Conservation (phyloP, 1,139 yeast species). For the Hyphopichia fennica region DNA sequence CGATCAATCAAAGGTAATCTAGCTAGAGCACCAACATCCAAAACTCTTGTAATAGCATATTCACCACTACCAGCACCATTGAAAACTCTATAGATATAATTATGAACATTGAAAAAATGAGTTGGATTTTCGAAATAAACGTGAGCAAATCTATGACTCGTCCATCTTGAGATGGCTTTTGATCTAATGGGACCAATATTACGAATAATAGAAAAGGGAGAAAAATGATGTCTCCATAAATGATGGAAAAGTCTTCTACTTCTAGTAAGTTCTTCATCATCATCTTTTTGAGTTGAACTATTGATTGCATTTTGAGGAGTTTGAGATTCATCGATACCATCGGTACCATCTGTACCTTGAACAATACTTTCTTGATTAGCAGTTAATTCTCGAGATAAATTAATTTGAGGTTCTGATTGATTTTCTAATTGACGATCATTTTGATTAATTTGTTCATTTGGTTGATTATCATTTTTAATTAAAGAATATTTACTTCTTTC, state of each 20-base stretch:
- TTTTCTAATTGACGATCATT: slow-evolving; percentile 11
- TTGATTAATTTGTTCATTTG: slow-evolving; percentile 11
- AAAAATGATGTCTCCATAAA: slow-evolving; percentile 39
- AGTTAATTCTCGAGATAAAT: slow-evolving; percentile 23
- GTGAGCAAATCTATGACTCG: slow-evolving; percentile 41
- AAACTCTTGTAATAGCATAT: slow-evolving; percentile 42
- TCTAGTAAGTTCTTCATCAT: slow-evolving; percentile 13
- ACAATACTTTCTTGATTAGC: slow-evolving; percentile 30
- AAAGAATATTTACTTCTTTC: slow-evolving; percentile 38
- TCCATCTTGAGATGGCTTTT: slow-evolving; percentile 40
- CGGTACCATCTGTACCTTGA: slow-evolving; percentile 10
- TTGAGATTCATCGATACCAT: no score
- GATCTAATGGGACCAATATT: slow-evolving; percentile 38
- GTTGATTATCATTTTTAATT: slow-evolving; percentile 20
- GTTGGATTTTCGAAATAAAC: slow-evolving; percentile 29
- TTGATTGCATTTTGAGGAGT: not conserved
- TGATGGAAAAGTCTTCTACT: slow-evolving; percentile 23
- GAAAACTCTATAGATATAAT: slow-evolving; percentile 42
- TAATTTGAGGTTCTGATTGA: slow-evolving; percentile 13
- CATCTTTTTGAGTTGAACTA: slow-evolving; percentile 8
- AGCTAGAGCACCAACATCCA: slow-evolving; percentile 42
- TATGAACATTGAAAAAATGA: slow-evolving; percentile 37
- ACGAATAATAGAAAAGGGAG: slow-evolving; percentile 40
- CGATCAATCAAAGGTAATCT: slow-evolving; percentile 46
- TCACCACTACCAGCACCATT: slow-evolving; percentile 48